phyloP scores from a whole-genome alignment of 2,329 filamentous ascomycete species.

The Fusarium poae region DNA sequence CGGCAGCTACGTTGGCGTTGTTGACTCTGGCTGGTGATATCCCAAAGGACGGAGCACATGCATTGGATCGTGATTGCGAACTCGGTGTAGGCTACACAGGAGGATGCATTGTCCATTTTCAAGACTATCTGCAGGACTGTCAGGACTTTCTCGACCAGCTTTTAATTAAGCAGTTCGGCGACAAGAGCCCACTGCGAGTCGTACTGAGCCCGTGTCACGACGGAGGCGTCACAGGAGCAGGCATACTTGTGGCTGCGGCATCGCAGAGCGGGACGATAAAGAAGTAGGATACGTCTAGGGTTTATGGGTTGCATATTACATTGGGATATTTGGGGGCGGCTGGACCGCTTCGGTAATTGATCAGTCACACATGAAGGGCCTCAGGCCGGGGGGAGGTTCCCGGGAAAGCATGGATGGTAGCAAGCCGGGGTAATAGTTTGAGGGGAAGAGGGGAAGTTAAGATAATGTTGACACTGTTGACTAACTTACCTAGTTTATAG shows the following conservation, averaged over 20 bases:
- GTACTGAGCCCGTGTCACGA: conserved; percentile 69
- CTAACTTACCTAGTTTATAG: conserved; percentile 25
- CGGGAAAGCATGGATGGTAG: conserved; percentile 23
- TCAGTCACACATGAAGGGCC: conserved; percentile 31
- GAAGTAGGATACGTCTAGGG: conserved; percentile 33
- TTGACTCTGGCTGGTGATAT: conserved; percentile 78
- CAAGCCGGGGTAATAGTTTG: conserved; percentile 24
- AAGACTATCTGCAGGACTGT: conserved; percentile 77
- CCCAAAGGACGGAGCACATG: conserved; percentile 49
- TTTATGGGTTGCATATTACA: conserved; percentile 32
- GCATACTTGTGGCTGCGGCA: conserved; percentile 67
- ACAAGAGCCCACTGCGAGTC: conserved; percentile 57
- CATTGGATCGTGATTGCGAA: conserved; percentile 58
- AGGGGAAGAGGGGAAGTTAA: conserved; percentile 19
- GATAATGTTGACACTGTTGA: conserved; percentile 19
- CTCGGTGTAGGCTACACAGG: conserved; percentile 84
- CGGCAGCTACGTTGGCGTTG: conserved; percentile 78
- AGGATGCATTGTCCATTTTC: conserved; percentile 83
- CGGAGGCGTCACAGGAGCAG: conserved; percentile 72
- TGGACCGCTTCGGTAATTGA: conserved; percentile 43
- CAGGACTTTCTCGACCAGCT: conserved; percentile 75
- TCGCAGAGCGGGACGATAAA: conserved; percentile 55
- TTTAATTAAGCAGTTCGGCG: conserved; percentile 52
- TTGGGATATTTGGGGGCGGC: conserved; percentile 31
- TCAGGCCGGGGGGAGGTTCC: conserved; percentile 22